Conservation (phyloP, 169 alveolate genomes). For the Cyclospora cayetanensis region DNA sequence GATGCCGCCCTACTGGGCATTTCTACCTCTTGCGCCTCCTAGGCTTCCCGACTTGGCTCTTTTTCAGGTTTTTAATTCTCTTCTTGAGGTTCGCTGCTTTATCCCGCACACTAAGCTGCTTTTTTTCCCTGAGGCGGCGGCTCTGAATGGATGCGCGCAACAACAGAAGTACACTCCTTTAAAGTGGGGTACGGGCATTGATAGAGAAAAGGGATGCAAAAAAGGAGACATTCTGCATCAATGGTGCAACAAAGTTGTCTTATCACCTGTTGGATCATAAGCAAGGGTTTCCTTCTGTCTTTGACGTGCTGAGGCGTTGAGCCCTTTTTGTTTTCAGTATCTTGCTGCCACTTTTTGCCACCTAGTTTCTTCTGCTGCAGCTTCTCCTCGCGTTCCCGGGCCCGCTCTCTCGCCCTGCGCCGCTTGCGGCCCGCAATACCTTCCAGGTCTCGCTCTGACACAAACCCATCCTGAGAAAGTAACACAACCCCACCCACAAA, state of each 20-base stretch:
- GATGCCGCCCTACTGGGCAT: no score
- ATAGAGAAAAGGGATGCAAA: no score
- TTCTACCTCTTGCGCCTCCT: slow-evolving; percentile 26
- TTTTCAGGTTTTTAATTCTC: slow-evolving; percentile 34
- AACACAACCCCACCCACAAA: not conserved
- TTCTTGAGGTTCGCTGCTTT: slow-evolving; percentile 1
- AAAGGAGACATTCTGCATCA: no score
- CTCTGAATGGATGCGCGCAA: no score
- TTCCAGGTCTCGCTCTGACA: slow-evolving; percentile 6
- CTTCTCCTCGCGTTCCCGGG: slow-evolving; percentile 15
- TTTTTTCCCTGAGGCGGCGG: slow-evolving; percentile 29
- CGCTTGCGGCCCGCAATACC: slow-evolving; percentile 66
- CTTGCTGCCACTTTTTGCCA: not conserved
- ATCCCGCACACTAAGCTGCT: slow-evolving; percentile 35
- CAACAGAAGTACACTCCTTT: no score
- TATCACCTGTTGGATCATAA: slow-evolving; percentile 38
- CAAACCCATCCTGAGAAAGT: not conserved
- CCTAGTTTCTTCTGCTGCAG: not conserved
- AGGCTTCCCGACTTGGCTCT: slow-evolving; percentile 43
- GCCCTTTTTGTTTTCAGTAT: not conserved
- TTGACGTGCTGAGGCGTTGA: slow-evolving; percentile 48
- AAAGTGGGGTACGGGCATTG: no score
- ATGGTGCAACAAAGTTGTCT: no score
- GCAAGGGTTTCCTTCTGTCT: slow-evolving; percentile 38
- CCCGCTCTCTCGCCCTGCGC: slow-evolving; percentile 46